phyloP scores from a whole-genome alignment of 2,329 filamentous ascomycete species.

The Fusarium pseudocircinatum region DNA sequence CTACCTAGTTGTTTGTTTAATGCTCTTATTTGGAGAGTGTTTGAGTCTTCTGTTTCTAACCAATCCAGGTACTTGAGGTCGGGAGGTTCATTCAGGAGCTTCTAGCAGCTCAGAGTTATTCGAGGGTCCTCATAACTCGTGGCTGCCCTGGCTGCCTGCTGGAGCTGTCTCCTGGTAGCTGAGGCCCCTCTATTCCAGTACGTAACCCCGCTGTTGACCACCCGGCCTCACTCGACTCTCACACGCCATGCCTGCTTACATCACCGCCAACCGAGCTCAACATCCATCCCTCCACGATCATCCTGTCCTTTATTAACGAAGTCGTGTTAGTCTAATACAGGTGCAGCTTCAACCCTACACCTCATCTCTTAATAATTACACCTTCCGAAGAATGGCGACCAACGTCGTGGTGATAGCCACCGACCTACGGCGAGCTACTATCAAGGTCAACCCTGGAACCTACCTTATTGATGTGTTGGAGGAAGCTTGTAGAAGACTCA shows the following conservation, averaged over 20 bases:
- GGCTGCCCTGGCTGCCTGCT: slow-evolving; percentile 15
- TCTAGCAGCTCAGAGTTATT: neutral
- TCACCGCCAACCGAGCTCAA: slow-evolving; percentile 29
- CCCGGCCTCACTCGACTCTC: neutral
- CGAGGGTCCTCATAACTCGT: neutral
- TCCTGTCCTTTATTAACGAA: neutral
- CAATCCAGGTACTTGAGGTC: neutral
- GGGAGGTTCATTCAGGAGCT: slow-evolving; percentile 2
- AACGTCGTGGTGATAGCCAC: slow-evolving; percentile 89
- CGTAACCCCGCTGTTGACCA: slow-evolving; percentile 24
- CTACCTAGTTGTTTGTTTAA: neutral
- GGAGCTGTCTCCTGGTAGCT: neutral
- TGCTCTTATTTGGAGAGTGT: neutral
- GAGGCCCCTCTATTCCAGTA: neutral
- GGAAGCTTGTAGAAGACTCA: slow-evolving; percentile 87
- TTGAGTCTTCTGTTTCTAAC: neutral
- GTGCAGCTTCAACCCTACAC: neutral
- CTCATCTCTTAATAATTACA: neutral
- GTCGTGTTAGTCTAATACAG: neutral
- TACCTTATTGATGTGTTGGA: slow-evolving; percentile 86
- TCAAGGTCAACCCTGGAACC: slow-evolving; percentile 86
- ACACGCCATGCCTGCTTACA: slow-evolving; percentile 28
- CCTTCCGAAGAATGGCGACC: slow-evolving; percentile 71
- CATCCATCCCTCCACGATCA: slow-evolving; percentile 10
- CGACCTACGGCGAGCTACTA: slow-evolving; percentile 76